These are phyloP conservation scores for Eucalyptus curtisii DNA, from an alignment of 345 rosid species.

Conservation along the genomic window DNA sequence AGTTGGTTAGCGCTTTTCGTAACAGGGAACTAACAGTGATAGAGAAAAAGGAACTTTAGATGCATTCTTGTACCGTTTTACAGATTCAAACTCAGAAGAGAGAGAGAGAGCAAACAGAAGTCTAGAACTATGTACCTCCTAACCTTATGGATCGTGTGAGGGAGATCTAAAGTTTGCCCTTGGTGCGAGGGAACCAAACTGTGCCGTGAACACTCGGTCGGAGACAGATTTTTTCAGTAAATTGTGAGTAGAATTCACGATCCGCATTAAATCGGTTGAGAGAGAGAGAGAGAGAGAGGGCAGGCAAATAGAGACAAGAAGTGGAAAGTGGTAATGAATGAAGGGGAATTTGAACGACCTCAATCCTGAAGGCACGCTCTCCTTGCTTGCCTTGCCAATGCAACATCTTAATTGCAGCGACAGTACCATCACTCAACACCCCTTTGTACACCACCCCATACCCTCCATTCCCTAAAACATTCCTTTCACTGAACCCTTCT, in stretches of 20 bases:
- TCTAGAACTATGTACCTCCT: neutral
- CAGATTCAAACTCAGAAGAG: neutral
- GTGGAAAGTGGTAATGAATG: constrained; percentile 18
- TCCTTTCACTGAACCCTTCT: constrained; percentile 38
- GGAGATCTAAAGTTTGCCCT: neutral
- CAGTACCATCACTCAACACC: constrained; percentile 53
- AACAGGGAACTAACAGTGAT: neutral
- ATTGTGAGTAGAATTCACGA: neutral
- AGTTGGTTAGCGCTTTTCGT: neutral
- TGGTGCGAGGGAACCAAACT: neutral
- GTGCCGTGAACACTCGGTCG: neutral
- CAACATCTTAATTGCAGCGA: constrained; percentile 67
- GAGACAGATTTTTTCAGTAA: neutral
- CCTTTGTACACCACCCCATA: constrained; percentile 70
- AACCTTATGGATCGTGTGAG: neutral
- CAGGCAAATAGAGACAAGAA: neutral
- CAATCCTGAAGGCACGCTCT: constrained; percentile 76
- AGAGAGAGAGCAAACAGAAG: neutral
- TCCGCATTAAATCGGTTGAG: neutral
- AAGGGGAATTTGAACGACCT: constrained; percentile 37
- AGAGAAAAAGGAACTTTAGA: neutral
- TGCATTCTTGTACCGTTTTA: neutral
- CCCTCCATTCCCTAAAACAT: constrained; percentile 53
- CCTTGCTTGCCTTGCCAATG: constrained; percentile 54
- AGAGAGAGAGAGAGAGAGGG: neutral